phyloP scores from a whole-genome alignment of 345 rosid genomes.

The thale cress (Arabidopsis thaliana) region TAIR10.1 NC_003070.9:7222001-7222500 shows the following conservation, averaged over 20 bases:
- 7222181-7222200: constrained; percentile 3
- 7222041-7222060: not conserved
- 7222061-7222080: not conserved
- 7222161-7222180: not conserved
- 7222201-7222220: constrained; percentile 15
- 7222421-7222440: no score
- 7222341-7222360: no score
- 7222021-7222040: no score
- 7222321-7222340: no score
- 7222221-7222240: constrained; percentile 17
- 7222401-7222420: no score
- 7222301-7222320: not conserved
- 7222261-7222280: not conserved
- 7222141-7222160: not conserved
- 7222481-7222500: no score
- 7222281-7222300: not conserved
- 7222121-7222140: constrained; percentile 1
- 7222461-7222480: no score
- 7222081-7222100: not conserved
- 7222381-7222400: no score
- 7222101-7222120: not conserved
- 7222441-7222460: no score
- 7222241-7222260: constrained; percentile 8
- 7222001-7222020: constrained; percentile 1
- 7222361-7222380: no score